These are phyloP conservation scores for Suillus clintonianus DNA, from an alignment of 768 basidiomycete species.

Conservation along the genomic window DNA sequence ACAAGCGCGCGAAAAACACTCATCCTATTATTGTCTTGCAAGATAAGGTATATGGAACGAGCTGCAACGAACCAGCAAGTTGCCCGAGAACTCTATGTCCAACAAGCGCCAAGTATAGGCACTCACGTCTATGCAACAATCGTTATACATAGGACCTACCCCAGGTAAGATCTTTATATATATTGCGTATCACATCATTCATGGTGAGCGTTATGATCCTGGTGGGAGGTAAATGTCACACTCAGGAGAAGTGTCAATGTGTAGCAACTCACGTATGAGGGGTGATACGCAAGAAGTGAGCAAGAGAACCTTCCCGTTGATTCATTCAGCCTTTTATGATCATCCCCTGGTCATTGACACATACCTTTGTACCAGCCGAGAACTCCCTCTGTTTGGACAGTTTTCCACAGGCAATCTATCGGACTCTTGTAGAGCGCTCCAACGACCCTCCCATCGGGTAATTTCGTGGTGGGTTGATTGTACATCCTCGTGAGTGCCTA, in stretches of 20 bases:
- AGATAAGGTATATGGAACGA: background rate
- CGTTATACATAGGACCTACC: background rate
- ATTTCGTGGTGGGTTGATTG: conserved; percentile 82
- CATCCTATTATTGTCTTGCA: background rate
- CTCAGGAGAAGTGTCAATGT: background rate
- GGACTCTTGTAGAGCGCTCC: conserved; percentile 89
- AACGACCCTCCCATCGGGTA: conserved; percentile 68
- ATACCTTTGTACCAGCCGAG: conserved; percentile 95
- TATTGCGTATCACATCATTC: conserved; percentile 74
- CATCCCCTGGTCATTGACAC: conserved; percentile 5
- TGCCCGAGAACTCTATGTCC: background rate
- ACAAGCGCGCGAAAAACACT: background rate
- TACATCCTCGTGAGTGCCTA: conserved; percentile 93
- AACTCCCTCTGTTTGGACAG: conserved; percentile 84
- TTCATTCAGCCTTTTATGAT: background rate
- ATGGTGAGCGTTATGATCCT: conserved; percentile 91
- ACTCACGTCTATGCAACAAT: background rate
- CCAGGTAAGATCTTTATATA: conserved; percentile 52
- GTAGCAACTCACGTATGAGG: conserved; percentile 77
- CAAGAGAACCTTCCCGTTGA: conserved; percentile 70
- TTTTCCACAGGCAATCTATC: conserved; percentile 97
- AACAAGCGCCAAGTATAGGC: background rate
- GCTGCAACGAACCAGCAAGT: background rate
- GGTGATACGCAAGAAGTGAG: conserved; percentile 90
- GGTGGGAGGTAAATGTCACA: conserved; percentile 1